Conservation (phyloP, 2,329 filamentous ascomycete genomes). For the Aspergillus latus region DNA sequence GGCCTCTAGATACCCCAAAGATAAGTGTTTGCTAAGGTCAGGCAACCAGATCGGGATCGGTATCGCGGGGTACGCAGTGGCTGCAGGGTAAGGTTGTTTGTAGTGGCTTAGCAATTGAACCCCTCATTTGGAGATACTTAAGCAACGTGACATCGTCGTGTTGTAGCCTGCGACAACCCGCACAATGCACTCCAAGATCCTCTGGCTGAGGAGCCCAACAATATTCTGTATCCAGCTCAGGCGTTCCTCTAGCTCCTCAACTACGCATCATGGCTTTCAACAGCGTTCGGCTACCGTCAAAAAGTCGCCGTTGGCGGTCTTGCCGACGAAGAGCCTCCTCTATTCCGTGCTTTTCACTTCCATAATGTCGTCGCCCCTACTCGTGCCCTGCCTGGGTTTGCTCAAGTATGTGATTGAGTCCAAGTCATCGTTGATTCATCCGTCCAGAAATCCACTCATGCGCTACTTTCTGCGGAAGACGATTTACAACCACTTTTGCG, state of each 20-base stretch:
- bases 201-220: conserved; percentile 1
- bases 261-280: conserved; percentile 11
- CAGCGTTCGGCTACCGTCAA: neutral
- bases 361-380: conserved; percentile 22
- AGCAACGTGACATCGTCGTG: conserved; percentile 4
- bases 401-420: conserved; percentile 40
- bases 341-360: conserved; percentile 23
- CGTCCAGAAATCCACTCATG: conserved; percentile 43
- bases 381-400: conserved; percentile 22
- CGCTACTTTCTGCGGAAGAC: conserved; percentile 37
- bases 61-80: neutral
- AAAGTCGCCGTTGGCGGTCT: conserved; percentile 39
- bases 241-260: conserved; percentile 9
- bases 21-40: neutral
- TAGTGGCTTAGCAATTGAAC: conserved; percentile 8
- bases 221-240: conserved; percentile 1
- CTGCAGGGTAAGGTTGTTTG: neutral
- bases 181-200: conserved; percentile 1
- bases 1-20: neutral
- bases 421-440: conserved; percentile 39
- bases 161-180: neutral
- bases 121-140: conserved; percentile 10
- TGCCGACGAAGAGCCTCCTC: conserved; percentile 21
- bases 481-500: conserved; percentile 86
- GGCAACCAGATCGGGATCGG: neutral